phyloP scores from a whole-genome alignment of 257 asterid species.

The Solanum commersonii region DNA sequence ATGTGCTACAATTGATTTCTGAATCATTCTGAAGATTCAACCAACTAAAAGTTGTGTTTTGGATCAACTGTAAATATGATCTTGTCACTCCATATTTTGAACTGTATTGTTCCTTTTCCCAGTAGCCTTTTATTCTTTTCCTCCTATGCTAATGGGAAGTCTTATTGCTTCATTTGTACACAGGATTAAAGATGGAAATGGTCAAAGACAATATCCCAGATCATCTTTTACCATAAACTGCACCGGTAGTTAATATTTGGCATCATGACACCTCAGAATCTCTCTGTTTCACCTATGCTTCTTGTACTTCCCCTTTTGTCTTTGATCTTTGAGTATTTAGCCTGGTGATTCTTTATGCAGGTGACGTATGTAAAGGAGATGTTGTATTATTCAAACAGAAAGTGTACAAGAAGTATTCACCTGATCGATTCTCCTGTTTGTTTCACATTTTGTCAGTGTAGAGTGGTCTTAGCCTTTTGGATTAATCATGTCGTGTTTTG shows the following conservation, averaged over 20 bases:
- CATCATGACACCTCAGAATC: background rate
- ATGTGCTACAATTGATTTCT: background rate
- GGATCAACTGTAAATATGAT: background rate
- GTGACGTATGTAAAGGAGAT: conserved; percentile 82
- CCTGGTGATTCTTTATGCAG: conserved; percentile 17
- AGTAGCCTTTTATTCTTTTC: background rate
- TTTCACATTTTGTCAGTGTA: background rate
- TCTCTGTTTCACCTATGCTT: background rate
- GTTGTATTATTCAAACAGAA: conserved; percentile 66
- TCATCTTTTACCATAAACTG: conserved; percentile 59
- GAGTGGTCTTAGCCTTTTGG: background rate
- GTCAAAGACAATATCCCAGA: conserved; percentile 51
- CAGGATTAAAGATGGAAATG: conserved; percentile 58
- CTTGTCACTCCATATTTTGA: background rate
- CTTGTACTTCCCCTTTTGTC: background rate
- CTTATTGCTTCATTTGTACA: conserved; percentile 6
- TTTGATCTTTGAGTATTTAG: background rate
- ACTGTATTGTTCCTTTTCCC: background rate
- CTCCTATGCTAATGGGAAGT: background rate
- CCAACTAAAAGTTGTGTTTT: background rate
- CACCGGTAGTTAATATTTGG: conserved; percentile 39
- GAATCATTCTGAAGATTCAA: background rate
- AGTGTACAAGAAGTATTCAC: conserved; percentile 37
- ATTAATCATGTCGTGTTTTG: conserved; percentile 4
- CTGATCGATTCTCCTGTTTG: background rate